Base-by-base conservation (phyloP, 2,329 filamentous ascomycete genomes). In the Sclerotinia nivalis region DNA sequence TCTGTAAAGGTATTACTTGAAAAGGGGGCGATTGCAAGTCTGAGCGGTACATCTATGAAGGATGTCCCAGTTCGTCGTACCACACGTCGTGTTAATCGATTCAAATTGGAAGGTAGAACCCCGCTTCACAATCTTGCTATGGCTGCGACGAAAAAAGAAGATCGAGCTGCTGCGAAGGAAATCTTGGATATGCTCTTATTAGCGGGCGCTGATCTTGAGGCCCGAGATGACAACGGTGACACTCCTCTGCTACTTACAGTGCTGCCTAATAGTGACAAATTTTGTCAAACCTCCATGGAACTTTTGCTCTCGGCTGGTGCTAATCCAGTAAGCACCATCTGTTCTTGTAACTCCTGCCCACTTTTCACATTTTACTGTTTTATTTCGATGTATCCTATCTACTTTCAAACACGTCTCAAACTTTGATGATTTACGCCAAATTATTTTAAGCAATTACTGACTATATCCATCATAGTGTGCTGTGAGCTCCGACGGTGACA, bases 151-250 rank as follows among this genome's bases (percentile, higher is more conserved):
- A 22, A 20, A 2, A 9, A 37, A 22, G 2, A 61, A 13, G 12
- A 28, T 15, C 15, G 15, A 43, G 25, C 34, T n/a, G 52, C 54
- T 45, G 64, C 43, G 9, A 67, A 49, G n/a, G 43, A 59, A 22
- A 59, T 67, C 31, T 59, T 67, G 13, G 43, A 59, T 49, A 40
- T 59, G 31, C 69, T 79, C 5, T 22, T 79, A 0, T 55, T 72
- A 1, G 70, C 72, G 4, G 77, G 76, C 1, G 76, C 74, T 7
- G 72, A 79, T 59, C 60, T 77, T 28, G 70, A 78, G 62, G 72
- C 67, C 52, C 72, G 67, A 31, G 69, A 73, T 60, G 52, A 20
- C 13, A 15, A 64, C 4, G 71, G 69, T 22, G 54, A 71, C 20
- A 75, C 73, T 2, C 68, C 69, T 25, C 70, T 81, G 0, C 43